Evolutionary conservation across 2,329 filamentous ascomycete genomes (phyloP).

Genomic region (Trichophyton verrucosum): DNA sequence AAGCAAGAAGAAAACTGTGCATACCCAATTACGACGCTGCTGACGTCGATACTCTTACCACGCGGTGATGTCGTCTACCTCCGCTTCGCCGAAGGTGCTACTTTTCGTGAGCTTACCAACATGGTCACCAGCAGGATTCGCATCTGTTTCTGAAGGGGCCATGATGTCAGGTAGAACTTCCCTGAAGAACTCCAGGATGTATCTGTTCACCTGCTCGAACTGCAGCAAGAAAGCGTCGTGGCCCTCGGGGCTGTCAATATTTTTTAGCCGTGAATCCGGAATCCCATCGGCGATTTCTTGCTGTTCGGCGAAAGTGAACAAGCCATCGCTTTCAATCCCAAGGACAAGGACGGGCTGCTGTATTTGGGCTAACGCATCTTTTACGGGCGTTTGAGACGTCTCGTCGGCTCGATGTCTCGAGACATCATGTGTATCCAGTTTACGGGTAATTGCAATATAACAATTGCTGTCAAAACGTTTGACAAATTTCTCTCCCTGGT

Average conservation of each 20-base stretch:
- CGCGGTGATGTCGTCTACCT: constrained; percentile 90
- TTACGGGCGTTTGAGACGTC: constrained; percentile 40
- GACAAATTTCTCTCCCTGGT: constrained; percentile 94
- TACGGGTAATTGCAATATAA: constrained; percentile 96
- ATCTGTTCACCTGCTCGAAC: constrained; percentile 90
- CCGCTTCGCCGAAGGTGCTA: constrained; percentile 88
- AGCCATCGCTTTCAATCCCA: constrained; percentile 86
- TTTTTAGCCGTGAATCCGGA: constrained; percentile 62
- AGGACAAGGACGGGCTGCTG: constrained; percentile 82
- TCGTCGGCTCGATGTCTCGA: constrained; percentile 55
- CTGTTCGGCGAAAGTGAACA: constrained; percentile 96
- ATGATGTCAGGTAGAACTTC: constrained; percentile 83
- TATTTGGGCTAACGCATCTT: constrained; percentile 66
- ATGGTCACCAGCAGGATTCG: constrained; percentile 39
- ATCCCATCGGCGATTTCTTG: constrained; percentile 78
- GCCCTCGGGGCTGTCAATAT: constrained; percentile 86
- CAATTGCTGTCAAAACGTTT: constrained; percentile 96
- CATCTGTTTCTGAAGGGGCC: constrained; percentile 44
- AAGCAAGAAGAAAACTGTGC: neutral
- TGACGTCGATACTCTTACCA: constrained; percentile 47
- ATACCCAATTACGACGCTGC: neutral
- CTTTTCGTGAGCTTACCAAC: constrained; percentile 61
- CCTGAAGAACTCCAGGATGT: constrained; percentile 71
- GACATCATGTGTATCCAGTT: constrained; percentile 93
- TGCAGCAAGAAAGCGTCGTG: constrained; percentile 94